Conservation (phyloP, 805 yeast species). For the Kodamaea kaohsiungensis region DNA sequence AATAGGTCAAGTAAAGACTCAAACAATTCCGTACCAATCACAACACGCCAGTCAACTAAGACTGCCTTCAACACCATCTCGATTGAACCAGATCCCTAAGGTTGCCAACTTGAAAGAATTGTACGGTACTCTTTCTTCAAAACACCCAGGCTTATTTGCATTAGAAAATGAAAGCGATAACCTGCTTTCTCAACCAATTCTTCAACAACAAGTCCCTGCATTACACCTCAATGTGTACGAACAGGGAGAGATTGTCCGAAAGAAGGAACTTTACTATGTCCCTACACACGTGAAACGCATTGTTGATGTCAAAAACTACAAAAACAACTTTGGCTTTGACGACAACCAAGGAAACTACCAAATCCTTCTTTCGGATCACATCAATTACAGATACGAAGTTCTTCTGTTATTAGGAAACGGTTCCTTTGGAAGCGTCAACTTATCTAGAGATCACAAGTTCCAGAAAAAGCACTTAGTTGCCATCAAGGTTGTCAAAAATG, state of each 20-base stretch:
- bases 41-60: neutral
- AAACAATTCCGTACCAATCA: neutral
- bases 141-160: neutral
- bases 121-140: neutral
- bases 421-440: conserved; percentile 77
- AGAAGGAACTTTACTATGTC: conserved; percentile 49
- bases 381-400: conserved; percentile 73
- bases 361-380: conserved; percentile 62
- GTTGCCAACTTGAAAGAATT: neutral
- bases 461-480: conserved; percentile 54
- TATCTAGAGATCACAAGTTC: conserved; percentile 65
- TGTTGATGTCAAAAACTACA: conserved; percentile 40
- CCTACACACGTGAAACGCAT: conserved; percentile 35
- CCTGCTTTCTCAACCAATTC: neutral
- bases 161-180: neutral
- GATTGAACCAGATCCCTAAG: neutral
- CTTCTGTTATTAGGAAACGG: conserved; percentile 67
- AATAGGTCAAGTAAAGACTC: neutral
- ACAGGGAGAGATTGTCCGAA: conserved; percentile 58
- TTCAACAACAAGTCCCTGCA: conserved; percentile 7
- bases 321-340: conserved; percentile 68
- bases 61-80: neutral
- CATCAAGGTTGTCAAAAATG: conserved; percentile 72
- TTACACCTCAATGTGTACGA: conserved; percentile 51
- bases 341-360: conserved; percentile 65